phyloP scores from a whole-genome alignment of 768 basidiomycete genomes.

The Mycena albidolilacea region DNA sequence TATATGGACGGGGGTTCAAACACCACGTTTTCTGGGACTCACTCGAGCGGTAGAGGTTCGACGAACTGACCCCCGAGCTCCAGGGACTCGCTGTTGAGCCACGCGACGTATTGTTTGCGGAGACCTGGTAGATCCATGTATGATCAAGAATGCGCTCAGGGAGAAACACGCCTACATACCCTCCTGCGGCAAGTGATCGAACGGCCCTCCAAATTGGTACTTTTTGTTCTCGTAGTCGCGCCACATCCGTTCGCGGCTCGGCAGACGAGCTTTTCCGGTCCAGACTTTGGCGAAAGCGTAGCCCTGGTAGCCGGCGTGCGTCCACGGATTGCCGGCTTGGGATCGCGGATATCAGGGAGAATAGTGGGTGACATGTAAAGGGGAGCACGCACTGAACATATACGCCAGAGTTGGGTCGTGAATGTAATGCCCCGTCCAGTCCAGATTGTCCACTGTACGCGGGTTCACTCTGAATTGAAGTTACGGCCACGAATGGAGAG shows the following conservation, averaged over 20 bases:
- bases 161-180: conserved; percentile 9
- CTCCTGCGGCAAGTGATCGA: conserved; percentile 40
- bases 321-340: conserved; percentile 26
- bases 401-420: conserved; percentile 52
- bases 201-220: conserved; percentile 25
- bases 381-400: conserved; percentile 8
- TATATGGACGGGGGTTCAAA: too few relatives aligned
- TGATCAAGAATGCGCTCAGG: too few relatives aligned
- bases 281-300: conserved; percentile 43
- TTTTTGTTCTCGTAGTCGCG: conserved; percentile 28
- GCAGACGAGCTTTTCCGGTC: conserved; percentile 43
- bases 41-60: conserved; percentile 40
- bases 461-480: conserved; percentile 23
- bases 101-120: conserved; percentile 29
- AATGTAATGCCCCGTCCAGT: conserved; percentile 50
- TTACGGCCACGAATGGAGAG: neutral
- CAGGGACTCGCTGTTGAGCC: conserved; percentile 44
- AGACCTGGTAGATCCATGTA: neutral
- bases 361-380: neutral
- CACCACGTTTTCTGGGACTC: neutral
- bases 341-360: neutral
- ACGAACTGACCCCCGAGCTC: conserved; percentile 45
- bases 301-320: conserved; percentile 35
- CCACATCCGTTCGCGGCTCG: conserved; percentile 38
- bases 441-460: conserved; percentile 25